A percentile compares a stretch with the other conserved stretches of the same genome.
phyloP scores from a whole-genome alignment of 768 basidiomycete genomes.

The Agaricus bisporus region DNA sequence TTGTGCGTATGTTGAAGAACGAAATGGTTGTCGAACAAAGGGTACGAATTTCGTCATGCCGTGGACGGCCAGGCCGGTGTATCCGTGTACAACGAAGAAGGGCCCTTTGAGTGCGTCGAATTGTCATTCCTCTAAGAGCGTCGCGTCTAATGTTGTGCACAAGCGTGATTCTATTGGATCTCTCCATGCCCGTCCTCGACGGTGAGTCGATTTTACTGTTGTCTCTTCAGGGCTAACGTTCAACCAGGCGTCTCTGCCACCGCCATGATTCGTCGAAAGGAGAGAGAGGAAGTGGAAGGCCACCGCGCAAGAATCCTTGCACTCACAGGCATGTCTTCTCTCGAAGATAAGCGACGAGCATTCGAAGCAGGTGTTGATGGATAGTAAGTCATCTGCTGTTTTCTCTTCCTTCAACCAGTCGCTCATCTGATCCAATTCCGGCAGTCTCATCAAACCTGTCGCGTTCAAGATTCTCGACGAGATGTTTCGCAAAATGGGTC shows the following conservation, averaged over 20 bases:
- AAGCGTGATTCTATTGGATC: slow-evolving; percentile 81
- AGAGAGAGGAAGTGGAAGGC: slow-evolving; percentile 33
- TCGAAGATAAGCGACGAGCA: slow-evolving; percentile 87
- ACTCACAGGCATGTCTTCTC: slow-evolving; percentile 88
- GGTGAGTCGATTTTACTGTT: slow-evolving; percentile 35
- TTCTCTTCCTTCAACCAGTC: neutral
- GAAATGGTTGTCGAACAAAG: slow-evolving; percentile 68
- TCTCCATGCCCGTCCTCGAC: slow-evolving; percentile 93
- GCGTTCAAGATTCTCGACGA: slow-evolving; percentile 88
- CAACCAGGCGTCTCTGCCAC: slow-evolving; percentile 77
- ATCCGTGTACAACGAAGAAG: slow-evolving; percentile 58
- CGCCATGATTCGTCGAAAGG: slow-evolving; percentile 71
- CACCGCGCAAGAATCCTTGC: slow-evolving; percentile 64
- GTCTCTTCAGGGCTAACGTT: neutral
- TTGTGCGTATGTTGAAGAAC: slow-evolving; percentile 24
- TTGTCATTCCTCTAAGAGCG: neutral
- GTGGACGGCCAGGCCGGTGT: slow-evolving; percentile 86
- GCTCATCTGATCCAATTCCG: slow-evolving; percentile 7
- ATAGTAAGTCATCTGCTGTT: slow-evolving; percentile 69
- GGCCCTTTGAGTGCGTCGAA: slow-evolving; percentile 77
- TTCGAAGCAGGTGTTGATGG: slow-evolving; percentile 94
- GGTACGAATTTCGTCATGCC: slow-evolving; percentile 72
- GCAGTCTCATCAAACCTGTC: slow-evolving; percentile 89
- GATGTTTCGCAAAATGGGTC: slow-evolving; percentile 72
- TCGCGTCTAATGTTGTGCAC: slow-evolving; percentile 5